Conservation (phyloP, 176 grass and related monocot species). For the Alopecurus myosuroides region DNA sequence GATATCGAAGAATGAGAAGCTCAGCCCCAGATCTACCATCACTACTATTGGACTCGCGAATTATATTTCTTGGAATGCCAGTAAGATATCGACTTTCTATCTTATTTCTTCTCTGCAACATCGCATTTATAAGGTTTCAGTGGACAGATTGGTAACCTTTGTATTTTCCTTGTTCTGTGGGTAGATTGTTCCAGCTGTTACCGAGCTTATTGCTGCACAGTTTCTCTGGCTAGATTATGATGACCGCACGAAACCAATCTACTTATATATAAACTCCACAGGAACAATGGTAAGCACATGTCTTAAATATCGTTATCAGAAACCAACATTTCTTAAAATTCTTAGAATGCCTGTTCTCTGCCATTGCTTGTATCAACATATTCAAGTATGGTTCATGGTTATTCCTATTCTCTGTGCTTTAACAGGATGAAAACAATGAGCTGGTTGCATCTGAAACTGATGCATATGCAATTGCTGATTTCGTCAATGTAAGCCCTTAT, state of each 20-base stretch:
- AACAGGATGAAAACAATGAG: conserved; percentile 75
- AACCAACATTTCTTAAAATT: not conserved
- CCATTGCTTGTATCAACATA: not conserved
- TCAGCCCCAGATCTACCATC: conserved; percentile 90
- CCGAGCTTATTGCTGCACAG: conserved; percentile 89
- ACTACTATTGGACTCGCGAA: conserved; percentile 70
- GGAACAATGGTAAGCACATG: conserved; percentile 53
- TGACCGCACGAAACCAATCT: conserved; percentile 81
- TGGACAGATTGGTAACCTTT: not conserved
- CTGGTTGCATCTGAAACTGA: conserved; percentile 71
- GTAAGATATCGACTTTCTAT: conserved; percentile 37
- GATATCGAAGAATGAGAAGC: conserved; percentile 65
- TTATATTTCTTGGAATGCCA: conserved; percentile 86
- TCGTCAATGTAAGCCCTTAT: conserved; percentile 60
- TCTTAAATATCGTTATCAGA: not conserved
- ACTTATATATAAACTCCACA: conserved; percentile 75
- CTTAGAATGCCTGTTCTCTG: not conserved
- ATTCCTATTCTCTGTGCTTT: conserved; percentile 11
- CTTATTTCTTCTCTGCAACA: not conserved
- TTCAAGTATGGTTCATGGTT: not conserved
- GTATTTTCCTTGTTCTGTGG: not conserved
- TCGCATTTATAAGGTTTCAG: not conserved
- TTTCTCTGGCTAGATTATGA: conserved; percentile 82
- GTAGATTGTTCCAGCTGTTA: conserved; percentile 54
- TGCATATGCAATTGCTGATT: conserved; percentile 78